Evolutionary conservation across 129 eudicot species (phyloP).

Genomic region (Pittosporum tobira): DNA sequence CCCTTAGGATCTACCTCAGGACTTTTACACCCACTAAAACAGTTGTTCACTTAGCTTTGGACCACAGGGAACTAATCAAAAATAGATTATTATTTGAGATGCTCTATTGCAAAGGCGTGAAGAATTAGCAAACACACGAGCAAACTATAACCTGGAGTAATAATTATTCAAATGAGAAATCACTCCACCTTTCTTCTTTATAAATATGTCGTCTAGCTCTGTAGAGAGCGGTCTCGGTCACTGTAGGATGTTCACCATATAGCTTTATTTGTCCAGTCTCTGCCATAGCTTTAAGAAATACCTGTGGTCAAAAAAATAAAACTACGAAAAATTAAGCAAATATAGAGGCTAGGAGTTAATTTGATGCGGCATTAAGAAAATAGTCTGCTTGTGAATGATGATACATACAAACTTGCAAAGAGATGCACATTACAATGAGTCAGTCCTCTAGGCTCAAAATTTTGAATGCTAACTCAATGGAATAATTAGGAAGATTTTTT

Average conservation of each 20-base stretch:
- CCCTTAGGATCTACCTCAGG: too few relatives aligned
- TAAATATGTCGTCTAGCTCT: constrained; percentile 91
- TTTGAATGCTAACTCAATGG: neutral
- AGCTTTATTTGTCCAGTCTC: constrained; percentile 95
- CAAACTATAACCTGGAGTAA: constrained; percentile 6
- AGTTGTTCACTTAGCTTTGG: too few relatives aligned
- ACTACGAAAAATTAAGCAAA: constrained; percentile 1
- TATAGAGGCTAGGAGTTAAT: neutral
- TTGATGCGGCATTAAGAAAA: neutral
- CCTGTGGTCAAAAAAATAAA: constrained; percentile 29
- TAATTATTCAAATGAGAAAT: neutral
- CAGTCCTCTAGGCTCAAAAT: neutral
- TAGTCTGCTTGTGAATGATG: neutral
- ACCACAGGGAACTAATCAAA: too few relatives aligned
- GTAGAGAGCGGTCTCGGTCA: constrained; percentile 85
- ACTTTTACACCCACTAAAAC: too few relatives aligned
- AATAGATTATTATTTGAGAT: too few relatives aligned
- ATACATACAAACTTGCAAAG: neutral
- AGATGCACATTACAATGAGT: neutral
- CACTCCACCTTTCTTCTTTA: constrained; percentile 79
- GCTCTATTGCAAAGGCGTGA: neutral
- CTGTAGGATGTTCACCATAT: constrained; percentile 83
- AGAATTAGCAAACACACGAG: neutral
- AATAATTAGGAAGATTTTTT: neutral
- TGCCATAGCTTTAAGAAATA: constrained; percentile 98